A percentile compares a stretch with the other conserved stretches of the same genome.
Conservation (phyloP, 2,329 filamentous ascomycete species). For the Parastagonospora avenae region DNA sequence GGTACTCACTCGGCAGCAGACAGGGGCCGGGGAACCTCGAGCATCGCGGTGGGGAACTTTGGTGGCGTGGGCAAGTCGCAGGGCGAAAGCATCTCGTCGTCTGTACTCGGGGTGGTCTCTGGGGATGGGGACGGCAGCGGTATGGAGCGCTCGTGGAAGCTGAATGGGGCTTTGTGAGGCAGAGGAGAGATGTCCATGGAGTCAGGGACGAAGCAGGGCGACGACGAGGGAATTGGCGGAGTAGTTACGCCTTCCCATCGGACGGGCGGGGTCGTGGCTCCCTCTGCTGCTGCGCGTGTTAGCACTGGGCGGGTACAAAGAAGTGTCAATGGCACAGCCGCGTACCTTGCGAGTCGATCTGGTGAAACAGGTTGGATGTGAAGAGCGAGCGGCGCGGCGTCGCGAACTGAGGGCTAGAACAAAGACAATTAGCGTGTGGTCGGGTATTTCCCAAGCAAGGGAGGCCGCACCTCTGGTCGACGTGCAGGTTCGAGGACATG, state of each 20-base stretch:
- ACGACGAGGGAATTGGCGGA: conserved; percentile 82
- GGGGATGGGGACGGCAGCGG: conserved; percentile 75
- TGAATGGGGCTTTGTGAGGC: conserved; percentile 77
- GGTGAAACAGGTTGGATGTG: conserved; percentile 70
- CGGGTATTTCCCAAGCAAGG: conserved; percentile 32
- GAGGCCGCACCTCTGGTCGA: conserved; percentile 80
- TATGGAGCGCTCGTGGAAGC: conserved; percentile 66
- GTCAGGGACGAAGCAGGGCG: conserved; percentile 73
- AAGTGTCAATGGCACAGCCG: conserved; percentile 13
- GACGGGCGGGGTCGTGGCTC: conserved; percentile 51
- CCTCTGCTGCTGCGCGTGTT: conserved; percentile 42
- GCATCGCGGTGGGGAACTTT: conserved; percentile 26
- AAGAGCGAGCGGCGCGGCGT: conserved; percentile 87
- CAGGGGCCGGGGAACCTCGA: conserved; percentile 42
- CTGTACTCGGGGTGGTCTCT: conserved; percentile 52
- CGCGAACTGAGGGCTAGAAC: conserved; percentile 74
- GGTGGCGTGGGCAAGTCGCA: conserved; percentile 37
- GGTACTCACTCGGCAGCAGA: conserved; percentile 46
- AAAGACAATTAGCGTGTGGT: conserved; percentile 47
- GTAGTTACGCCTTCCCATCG: conserved; percentile 74
- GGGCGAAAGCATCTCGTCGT: conserved; percentile 52
- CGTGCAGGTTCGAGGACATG: conserved; percentile 94
- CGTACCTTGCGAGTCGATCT: conserved; percentile 66
- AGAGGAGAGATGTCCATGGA: conserved; percentile 93
- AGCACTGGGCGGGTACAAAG: conserved; percentile 29